Evolutionary conservation across 495 filamentous ascomycete species (phyloP).

Genomic region (Penicillium roqueforti): DNA sequence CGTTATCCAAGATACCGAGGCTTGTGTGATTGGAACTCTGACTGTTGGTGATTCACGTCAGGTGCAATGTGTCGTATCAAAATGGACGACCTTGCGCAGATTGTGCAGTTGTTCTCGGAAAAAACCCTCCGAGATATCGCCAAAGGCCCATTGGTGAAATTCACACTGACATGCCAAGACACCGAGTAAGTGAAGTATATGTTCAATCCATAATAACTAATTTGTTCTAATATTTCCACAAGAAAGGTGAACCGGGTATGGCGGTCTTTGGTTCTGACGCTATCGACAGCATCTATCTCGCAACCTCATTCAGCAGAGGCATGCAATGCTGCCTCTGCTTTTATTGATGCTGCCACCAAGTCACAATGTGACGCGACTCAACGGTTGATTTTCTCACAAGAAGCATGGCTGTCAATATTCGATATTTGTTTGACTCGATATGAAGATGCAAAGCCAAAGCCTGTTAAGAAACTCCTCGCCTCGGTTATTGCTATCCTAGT

Average conservation of each 20-base stretch:
- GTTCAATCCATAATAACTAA: background rate
- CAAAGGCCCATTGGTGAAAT: slow-evolving; percentile 40
- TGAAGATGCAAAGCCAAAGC: slow-evolving; percentile 68
- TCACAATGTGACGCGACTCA: slow-evolving; percentile 34
- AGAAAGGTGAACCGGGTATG: slow-evolving; percentile 40
- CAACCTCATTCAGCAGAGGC: slow-evolving; percentile 39
- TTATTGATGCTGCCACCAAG: slow-evolving; percentile 41
- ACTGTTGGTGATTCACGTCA: slow-evolving; percentile 9
- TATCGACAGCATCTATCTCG: slow-evolving; percentile 37
- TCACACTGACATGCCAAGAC: slow-evolving; percentile 33
- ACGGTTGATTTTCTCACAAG: slow-evolving; percentile 43
- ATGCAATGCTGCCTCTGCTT: slow-evolving; percentile 45
- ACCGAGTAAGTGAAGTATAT: slow-evolving; percentile 22
- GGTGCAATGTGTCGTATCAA: slow-evolving; percentile 11
- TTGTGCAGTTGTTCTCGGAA: slow-evolving; percentile 38
- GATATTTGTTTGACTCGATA: slow-evolving; percentile 68
- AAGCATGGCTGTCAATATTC: slow-evolving; percentile 57
- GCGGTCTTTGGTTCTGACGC: slow-evolving; percentile 35
- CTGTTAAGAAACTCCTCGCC: slow-evolving; percentile 68
- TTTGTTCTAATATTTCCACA: slow-evolving; percentile 17
- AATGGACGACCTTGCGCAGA: slow-evolving; percentile 37
- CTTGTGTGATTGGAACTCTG: slow-evolving; percentile 26
- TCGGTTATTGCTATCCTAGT: slow-evolving; percentile 50
- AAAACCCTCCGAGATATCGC: slow-evolving; percentile 35
- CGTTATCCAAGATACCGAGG: slow-evolving; percentile 7